A percentile compares a stretch with the other conserved stretches of the same genome.
Conservation (phyloP, 805 yeast species). For the Metschnikowia henanensis region DNA sequence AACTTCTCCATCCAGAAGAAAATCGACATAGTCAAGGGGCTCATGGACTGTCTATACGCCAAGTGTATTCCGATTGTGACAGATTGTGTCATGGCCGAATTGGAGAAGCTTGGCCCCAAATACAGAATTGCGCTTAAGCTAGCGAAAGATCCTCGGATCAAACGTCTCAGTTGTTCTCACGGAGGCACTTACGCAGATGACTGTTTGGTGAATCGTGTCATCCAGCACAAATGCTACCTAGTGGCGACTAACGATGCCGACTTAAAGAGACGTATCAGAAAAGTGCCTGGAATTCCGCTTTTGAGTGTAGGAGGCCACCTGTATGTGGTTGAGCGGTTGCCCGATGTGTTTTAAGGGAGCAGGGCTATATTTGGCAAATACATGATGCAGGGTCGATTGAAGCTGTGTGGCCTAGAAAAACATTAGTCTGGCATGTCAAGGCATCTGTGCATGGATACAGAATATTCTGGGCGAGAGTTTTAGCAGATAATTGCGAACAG, state of each 20-base stretch:
- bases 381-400: no score
- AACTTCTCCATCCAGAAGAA: conserved; percentile 96
- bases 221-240: conserved; percentile 95
- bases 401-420: no score
- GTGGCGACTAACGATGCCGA: conserved; percentile 99
- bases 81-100: conserved; percentile 97
- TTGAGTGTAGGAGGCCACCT: conserved; percentile 95
- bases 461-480: no score
- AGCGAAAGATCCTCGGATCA: conserved; percentile 92
- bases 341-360: conserved; percentile 70
- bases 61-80: conserved; percentile 95
- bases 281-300: conserved; percentile 95
- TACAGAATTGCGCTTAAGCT: conserved; percentile 89
- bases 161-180: conserved; percentile 85
- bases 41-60: conserved; percentile 95
- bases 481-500: no score
- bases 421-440: no score
- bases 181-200: conserved; percentile 99
- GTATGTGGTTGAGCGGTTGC: conserved; percentile 91
- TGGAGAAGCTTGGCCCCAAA: conserved; percentile 93
- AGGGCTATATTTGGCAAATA: not conserved
- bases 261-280: conserved; percentile 87
- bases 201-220: conserved; percentile 87
- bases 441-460: no score
- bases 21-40: conserved; percentile 90